Conservation (phyloP, 2,329 filamentous ascomycete species). For the Aspergillus melleus region DNA sequence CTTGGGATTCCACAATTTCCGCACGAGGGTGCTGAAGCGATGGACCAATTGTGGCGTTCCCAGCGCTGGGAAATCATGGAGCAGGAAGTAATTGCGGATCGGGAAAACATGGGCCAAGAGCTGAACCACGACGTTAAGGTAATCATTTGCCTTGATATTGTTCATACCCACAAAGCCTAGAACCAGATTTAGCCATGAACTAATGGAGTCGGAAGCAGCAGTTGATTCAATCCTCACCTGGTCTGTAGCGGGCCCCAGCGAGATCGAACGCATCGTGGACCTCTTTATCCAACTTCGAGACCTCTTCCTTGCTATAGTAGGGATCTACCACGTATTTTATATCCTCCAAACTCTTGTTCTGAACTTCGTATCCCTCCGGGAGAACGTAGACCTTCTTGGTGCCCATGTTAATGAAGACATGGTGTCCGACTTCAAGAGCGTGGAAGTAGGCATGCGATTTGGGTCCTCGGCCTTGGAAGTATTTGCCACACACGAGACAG, state of each 20-base stretch:
- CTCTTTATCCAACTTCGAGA: constrained; percentile 72
- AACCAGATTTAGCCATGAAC: not conserved
- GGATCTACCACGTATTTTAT: constrained; percentile 98
- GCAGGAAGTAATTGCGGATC: constrained; percentile 85
- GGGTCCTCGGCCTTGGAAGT: constrained; percentile 89
- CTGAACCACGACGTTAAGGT: constrained; percentile 93
- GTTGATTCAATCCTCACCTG: constrained; percentile 49
- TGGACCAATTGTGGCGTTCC: constrained; percentile 76
- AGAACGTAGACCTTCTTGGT: constrained; percentile 54
- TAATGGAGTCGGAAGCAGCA: not conserved
- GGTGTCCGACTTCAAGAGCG: constrained; percentile 89
- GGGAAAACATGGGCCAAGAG: constrained; percentile 86
- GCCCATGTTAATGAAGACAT: constrained; percentile 98
- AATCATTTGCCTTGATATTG: constrained; percentile 99
- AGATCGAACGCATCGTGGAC: constrained; percentile 69
- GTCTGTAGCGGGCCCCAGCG: constrained; percentile 79
- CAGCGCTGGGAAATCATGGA: constrained; percentile 70
- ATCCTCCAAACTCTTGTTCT: constrained; percentile 90
- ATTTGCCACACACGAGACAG: constrained; percentile 95
- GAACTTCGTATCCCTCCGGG: constrained; percentile 95
- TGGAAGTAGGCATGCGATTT: constrained; percentile 98
- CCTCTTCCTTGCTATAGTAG: constrained; percentile 75
- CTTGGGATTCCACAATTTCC: constrained; percentile 97
- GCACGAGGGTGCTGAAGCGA: constrained; percentile 82
- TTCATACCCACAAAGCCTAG: constrained; percentile 95